Conservation (phyloP, 495 filamentous ascomycete species). For the Bathelium albidoporum region DNA sequence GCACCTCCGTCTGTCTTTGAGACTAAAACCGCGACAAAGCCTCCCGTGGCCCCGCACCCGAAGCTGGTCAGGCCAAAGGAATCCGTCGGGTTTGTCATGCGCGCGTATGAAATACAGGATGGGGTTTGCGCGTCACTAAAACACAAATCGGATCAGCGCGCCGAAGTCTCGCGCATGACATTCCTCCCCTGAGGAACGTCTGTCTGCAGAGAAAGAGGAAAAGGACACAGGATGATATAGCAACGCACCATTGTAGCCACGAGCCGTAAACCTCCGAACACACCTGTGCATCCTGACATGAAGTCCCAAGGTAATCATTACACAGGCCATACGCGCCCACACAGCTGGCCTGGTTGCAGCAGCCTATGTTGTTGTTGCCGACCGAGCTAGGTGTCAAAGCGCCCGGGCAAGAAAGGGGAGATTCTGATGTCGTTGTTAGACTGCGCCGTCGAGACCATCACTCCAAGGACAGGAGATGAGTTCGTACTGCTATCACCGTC, state of each 20-base stretch:
- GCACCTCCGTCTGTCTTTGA: background rate
- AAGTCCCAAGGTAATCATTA: background rate
- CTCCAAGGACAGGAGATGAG: background rate
- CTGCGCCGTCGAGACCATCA: background rate
- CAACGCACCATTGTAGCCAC: background rate
- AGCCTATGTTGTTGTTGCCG: background rate
- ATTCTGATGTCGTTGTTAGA: background rate
- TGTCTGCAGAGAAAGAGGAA: background rate
- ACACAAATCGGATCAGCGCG: background rate
- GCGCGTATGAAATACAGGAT: background rate
- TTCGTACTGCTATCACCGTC: slow-evolving; percentile 4
- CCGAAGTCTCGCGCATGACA: background rate
- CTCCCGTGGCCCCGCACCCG: background rate
- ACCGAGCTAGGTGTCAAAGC: background rate
- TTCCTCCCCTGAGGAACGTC: background rate
- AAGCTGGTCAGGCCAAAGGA: background rate
- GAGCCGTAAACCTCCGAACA: slow-evolving; percentile 2
- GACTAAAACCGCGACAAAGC: background rate
- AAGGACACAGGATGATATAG: background rate
- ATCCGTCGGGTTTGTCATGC: background rate
- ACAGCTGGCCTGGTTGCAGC: slow-evolving; percentile 6
- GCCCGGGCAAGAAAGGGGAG: slow-evolving; percentile 2
- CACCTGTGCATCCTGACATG: background rate
- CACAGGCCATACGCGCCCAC: background rate
- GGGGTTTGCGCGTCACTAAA: background rate